Percentiles rank a stretch among this genome's conserved stretches.
Evolutionary conservation across 495 filamentous ascomycete genomes (phyloP).

Genomic region (Lophiostoma macrostomum): DNA sequence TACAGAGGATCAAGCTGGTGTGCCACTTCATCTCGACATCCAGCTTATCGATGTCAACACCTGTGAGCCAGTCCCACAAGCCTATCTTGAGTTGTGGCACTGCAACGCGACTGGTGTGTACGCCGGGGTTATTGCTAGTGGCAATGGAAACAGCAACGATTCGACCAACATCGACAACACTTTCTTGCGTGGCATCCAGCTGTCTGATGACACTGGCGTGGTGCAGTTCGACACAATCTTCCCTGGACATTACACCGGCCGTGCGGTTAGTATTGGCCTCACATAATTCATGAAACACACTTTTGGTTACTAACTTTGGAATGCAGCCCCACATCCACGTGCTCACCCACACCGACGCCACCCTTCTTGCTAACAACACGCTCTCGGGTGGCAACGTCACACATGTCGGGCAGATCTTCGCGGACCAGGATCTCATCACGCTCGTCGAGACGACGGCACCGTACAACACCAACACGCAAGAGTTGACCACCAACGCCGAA

Average conservation of each 20-base stretch:
- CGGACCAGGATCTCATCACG: slow-evolving; percentile 56
- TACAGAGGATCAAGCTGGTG: slow-evolving; percentile 52
- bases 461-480: slow-evolving; percentile 57
- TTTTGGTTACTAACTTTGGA: slow-evolving; percentile 30
- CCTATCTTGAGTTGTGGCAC: slow-evolving; percentile 61
- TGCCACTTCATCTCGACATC: slow-evolving; percentile 56
- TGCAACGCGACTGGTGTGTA: slow-evolving; percentile 51
- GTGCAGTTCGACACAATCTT: slow-evolving; percentile 52
- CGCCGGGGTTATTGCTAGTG: slow-evolving; percentile 35
- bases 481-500: slow-evolving; percentile 51
- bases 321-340: slow-evolving; percentile 57
- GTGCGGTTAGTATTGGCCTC: slow-evolving; percentile 1
- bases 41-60: slow-evolving; percentile 7
- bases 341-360: slow-evolving; percentile 13
- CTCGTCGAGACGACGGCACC: slow-evolving; percentile 53
- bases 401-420: slow-evolving; percentile 64
- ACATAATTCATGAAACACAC: neutral
- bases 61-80: slow-evolving; percentile 48
- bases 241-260: slow-evolving; percentile 60
- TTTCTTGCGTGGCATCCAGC: slow-evolving; percentile 51
- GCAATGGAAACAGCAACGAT: slow-evolving; percentile 20
- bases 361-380: slow-evolving; percentile 47
- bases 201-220: slow-evolving; percentile 50
- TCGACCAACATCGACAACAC: slow-evolving; percentile 47
- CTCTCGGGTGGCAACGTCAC: slow-evolving; percentile 49